Base-by-base conservation (phyloP, 495 filamentous ascomycete species). In the Ascodesmis nigricans region DNA sequence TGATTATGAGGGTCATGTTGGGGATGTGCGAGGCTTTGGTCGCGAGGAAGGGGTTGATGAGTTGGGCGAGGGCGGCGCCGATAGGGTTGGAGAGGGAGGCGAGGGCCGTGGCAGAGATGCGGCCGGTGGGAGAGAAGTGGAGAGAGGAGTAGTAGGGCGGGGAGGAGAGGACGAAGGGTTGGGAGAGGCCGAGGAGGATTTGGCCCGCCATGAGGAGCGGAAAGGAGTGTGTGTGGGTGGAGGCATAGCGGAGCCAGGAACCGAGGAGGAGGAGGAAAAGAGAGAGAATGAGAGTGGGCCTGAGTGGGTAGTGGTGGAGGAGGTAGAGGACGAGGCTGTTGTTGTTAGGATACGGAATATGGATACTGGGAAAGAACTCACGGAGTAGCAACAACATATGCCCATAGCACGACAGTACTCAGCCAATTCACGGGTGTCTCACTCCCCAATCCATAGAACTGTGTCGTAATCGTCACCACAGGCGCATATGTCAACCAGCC, bases 191-290 rank as follows among this genome's bases (percentile, higher is more conserved):
- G 23, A 74, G 78, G 11, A 97, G 56, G 55, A 93, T 74, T 58
- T 97, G 87, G n/a, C 84, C 87, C 53, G 91, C 74, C 74, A 93
- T 79, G 27, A 79, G 75, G 14, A 77, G 63, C 6, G 74, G 71
- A 45, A 78, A 91, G 6, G 38, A 33, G 22, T 66, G 65, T 1
- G 67, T 60, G 44, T 64, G 63, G 3, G 78, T 73, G 38, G 80
- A 81, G 1, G 65, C 79, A 58, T 84, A 92, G 39, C 87, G 75
- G 45, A 97, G 70, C 81, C 84, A 92, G 58, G 90, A 92, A 1
- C 84, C 87, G 0, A 71, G 45, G 1, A 95, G 62, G 10, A 80
- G 59, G 11, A 97, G 64, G 3, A 69, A 47, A 9, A 79, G 74
- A 2, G 79, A 64, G 24, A 52, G 61, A 28, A 91, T 58, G 50